These are phyloP conservation scores for Arabidopsis hybrid DNA, from an alignment of 441 rosid species.

Conservation along the genomic window DNA sequence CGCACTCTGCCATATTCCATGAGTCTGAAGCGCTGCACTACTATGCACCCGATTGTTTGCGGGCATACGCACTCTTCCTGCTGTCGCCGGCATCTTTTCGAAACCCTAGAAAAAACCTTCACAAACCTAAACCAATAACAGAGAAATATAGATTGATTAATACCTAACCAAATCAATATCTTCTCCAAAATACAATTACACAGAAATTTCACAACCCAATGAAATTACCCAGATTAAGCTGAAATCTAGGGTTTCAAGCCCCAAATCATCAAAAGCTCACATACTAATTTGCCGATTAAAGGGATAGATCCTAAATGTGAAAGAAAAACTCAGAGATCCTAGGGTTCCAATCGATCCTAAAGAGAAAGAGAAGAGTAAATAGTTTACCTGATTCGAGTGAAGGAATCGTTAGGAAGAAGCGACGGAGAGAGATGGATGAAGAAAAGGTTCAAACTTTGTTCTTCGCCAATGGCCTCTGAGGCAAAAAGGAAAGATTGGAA, in stretches of 20 bases:
- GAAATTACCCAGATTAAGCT: neutral
- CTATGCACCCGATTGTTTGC: constrained; percentile 98
- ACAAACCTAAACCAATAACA: constrained; percentile 29
- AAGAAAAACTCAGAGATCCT: neutral
- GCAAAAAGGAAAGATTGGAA: neutral
- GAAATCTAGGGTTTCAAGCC: neutral
- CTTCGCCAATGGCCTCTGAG: neutral
- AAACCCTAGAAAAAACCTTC: constrained; percentile 22
- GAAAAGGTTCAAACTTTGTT: constrained; percentile 7
- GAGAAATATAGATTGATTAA: neutral
- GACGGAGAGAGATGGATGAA: constrained; percentile 2
- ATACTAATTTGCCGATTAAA: neutral
- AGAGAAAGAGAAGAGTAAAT: neutral
- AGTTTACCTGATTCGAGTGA: constrained; percentile 24
- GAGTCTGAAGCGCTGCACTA: constrained; percentile 96
- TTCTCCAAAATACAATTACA: neutral
- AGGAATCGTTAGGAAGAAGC: neutral
- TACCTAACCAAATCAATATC: neutral
- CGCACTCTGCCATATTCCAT: constrained; percentile 98
- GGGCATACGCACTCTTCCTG: constrained; percentile 99
- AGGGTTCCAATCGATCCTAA: constrained; percentile 22
- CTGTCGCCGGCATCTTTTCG: constrained; percentile 94
- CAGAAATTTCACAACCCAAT: neutral
- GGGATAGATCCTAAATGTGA: neutral
- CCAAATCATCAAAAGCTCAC: neutral